These are phyloP conservation scores for Penicillium nucicola DNA, from an alignment of 495 filamentous ascomycete species.

Conservation along the genomic window DNA sequence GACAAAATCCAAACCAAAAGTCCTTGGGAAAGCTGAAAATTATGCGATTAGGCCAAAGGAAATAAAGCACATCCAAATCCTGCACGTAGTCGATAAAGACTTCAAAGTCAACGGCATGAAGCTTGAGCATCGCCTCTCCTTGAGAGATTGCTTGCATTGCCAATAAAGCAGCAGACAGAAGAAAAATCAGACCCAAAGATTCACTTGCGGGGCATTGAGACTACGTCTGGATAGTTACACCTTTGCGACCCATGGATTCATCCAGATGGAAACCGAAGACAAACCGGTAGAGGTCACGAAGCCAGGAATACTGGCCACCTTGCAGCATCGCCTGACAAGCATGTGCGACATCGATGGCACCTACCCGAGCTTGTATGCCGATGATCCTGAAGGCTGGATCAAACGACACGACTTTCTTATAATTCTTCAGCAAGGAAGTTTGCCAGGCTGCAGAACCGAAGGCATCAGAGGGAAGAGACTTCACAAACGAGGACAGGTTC, in stretches of 20 bases:
- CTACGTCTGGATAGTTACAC: slow-evolving; percentile 46
- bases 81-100: too few relatives aligned
- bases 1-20: too few relatives aligned
- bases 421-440: slow-evolving; percentile 65
- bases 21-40: too few relatives aligned
- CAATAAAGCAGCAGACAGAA: too few relatives aligned
- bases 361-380: slow-evolving; percentile 55
- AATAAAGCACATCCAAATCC: too few relatives aligned
- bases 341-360: slow-evolving; percentile 68
- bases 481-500: slow-evolving; percentile 66
- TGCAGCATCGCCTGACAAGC: slow-evolving; percentile 72
- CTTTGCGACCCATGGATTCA: slow-evolving; percentile 59
- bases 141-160: too few relatives aligned
- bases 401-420: slow-evolving; percentile 69
- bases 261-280: slow-evolving; percentile 82
- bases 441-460: slow-evolving; percentile 75
- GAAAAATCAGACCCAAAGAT: slow-evolving; percentile 7
- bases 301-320: slow-evolving; percentile 64
- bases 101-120: too few relatives aligned
- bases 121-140: too few relatives aligned
- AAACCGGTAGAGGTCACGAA: slow-evolving; percentile 75
- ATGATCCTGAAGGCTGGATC: slow-evolving; percentile 63
- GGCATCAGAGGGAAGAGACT: slow-evolving; percentile 67
- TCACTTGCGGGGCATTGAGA: not conserved
- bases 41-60: too few relatives aligned